Evolutionary conservation across 2,329 filamentous ascomycete species (phyloP).

Genomic region (Dactylellina cionopaga): DNA sequence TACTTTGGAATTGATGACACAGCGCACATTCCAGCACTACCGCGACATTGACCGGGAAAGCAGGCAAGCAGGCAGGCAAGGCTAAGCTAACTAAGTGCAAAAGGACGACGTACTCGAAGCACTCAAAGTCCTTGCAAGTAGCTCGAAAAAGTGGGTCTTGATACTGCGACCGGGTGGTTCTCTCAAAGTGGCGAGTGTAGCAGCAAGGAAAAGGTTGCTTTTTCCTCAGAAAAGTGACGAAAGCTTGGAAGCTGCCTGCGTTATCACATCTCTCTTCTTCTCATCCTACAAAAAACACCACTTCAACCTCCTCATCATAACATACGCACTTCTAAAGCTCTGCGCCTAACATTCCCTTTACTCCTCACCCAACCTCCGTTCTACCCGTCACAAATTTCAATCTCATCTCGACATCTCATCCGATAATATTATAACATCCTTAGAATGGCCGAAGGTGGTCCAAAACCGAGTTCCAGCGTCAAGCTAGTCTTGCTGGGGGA

Average conservation of each 20-base stretch:
- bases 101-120: neutral
- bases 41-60: neutral
- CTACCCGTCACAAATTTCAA: constrained; percentile 13
- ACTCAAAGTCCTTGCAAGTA: neutral
- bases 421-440: constrained; percentile 44
- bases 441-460: constrained; percentile 71
- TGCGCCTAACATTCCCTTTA: constrained; percentile 19
- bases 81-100: neutral
- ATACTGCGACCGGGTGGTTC: too few relatives aligned
- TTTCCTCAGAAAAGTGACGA: constrained; percentile 36
- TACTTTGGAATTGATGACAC: constrained; percentile 13
- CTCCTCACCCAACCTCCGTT: neutral
- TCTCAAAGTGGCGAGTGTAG: neutral
- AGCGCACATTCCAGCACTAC: constrained; percentile 50
- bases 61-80: neutral
- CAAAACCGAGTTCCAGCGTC: constrained; percentile 98
- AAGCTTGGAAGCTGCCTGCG: constrained; percentile 23
- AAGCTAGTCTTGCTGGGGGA: constrained; percentile 98
- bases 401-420: constrained; percentile 9
- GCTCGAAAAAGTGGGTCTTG: too few relatives aligned
- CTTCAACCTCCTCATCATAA: constrained; percentile 11
- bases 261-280: constrained; percentile 31
- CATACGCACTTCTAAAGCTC: constrained; percentile 1
- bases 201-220: neutral
- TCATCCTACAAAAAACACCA: neutral